phyloP scores from a whole-genome alignment of 164 flowering plant genomes.

The Aristolochia fimbriata region DNA sequence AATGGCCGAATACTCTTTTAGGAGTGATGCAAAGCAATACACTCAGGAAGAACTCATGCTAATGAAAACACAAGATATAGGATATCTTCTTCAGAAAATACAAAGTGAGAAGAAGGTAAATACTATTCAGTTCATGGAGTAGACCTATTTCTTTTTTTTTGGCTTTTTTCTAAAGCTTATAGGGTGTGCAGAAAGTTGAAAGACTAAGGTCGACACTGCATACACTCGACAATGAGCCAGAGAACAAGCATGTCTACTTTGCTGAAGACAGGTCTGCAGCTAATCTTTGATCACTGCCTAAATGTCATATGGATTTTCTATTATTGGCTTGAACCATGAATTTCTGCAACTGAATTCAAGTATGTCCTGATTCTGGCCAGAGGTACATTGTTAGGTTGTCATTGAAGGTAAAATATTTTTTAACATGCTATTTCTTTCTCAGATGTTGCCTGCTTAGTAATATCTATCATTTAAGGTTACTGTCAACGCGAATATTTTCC shows the following conservation, averaged over 20 bases:
- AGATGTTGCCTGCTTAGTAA: no score
- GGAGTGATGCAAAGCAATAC: slow-evolving; percentile 63
- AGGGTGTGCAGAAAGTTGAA: slow-evolving; percentile 64
- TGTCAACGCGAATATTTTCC: no score
- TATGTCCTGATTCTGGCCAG: no score
- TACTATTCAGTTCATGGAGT: not conserved
- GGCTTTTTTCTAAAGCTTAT: not conserved
- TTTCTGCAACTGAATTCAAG: no score
- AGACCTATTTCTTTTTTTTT: not conserved
- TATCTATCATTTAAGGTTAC: no score
- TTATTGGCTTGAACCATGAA: no score
- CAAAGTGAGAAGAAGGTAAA: slow-evolving; percentile 71
- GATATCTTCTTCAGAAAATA: slow-evolving; percentile 65
- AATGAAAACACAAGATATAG: slow-evolving; percentile 91
- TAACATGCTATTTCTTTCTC: no score
- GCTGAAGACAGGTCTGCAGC: slow-evolving; percentile 66
- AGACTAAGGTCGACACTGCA: slow-evolving; percentile 51
- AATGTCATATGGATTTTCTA: not conserved
- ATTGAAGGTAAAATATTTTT: no score
- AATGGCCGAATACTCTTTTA: slow-evolving; percentile 10
- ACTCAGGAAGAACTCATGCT: slow-evolving; percentile 65
- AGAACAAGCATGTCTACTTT: slow-evolving; percentile 56
- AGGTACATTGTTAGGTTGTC: no score
- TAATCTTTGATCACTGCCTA: not conserved
- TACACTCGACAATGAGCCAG: slow-evolving; percentile 35